Base-by-base conservation (phyloP, 495 filamentous ascomycete species). In the Parathielavia appendiculata region DNA sequence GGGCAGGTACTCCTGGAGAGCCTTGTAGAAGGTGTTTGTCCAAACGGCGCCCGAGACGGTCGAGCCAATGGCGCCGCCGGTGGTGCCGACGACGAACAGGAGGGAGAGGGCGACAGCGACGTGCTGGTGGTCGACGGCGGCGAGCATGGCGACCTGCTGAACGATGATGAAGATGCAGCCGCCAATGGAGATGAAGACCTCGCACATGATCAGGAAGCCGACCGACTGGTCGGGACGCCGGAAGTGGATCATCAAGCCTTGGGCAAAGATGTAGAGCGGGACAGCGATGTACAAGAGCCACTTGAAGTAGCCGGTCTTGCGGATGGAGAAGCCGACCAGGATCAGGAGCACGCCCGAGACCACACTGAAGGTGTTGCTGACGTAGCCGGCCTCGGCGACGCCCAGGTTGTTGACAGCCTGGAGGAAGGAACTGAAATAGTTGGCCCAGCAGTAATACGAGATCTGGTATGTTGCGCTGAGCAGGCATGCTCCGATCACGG, bases 141-240 rank as follows among this genome's bases (percentile, higher is more conserved):
- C 83, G 71, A 89, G 82, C 49, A 85, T 75, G 11, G 85, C 82
- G 13, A 89, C 78, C 63, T 89, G 81, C 59, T 81, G 79, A 53
- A 72, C 69, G 65, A 89, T 81, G 54, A 88, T 80, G 32, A 77
- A 71, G 50, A 71, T 71, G 49, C 74, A 72, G 44, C 85, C 86
- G 23, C 79, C 78, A 59, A 91, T 83, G 17, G 87, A 83, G 64
- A 89, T 88, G 72, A 90, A 86, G 67, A 91, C 86, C 71, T 91
- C 85, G 64, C 82, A 86, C 84, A 90, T 89, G 71, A 90, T 71
- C 12, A 89, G 66, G 68, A 80, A 86, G 34, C 80, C 81, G 53
- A 88, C 79, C 40, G 75, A 63, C 20, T 72, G 67, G 41, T 80
- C 73, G 4, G 75, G 70, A 41, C 75, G 69, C 36, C 87, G 83